A percentile compares a stretch with the other conserved stretches of the same genome.
phyloP scores from a whole-genome alignment of 192 early-diverging fungal species.

The Entomortierella lignicola region DNA sequence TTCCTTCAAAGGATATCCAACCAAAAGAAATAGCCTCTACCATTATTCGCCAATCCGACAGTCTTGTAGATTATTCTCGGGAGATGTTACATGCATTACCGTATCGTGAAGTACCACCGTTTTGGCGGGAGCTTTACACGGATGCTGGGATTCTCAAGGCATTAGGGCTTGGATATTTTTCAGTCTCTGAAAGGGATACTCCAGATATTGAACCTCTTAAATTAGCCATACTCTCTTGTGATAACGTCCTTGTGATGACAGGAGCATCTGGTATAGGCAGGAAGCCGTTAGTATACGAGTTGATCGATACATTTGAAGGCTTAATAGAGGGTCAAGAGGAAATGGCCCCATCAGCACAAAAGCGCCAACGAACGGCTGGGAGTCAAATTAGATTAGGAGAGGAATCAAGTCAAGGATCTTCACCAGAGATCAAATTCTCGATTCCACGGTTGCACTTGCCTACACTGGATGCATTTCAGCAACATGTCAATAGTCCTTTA shows the following conservation, averaged over 20 bases:
- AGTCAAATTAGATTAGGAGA: background rate
- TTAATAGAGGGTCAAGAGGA: constrained; percentile 16
- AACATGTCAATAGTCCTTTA: constrained; percentile 32
- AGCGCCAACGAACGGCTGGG: constrained; percentile 6
- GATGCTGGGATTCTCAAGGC: constrained; percentile 61
- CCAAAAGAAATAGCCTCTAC: background rate
- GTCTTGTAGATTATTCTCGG: constrained; percentile 40
- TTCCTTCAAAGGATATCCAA: background rate
- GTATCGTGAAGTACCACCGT: constrained; percentile 61
- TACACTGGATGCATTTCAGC: constrained; percentile 51
- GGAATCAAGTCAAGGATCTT: constrained; percentile 1
- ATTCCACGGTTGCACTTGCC: constrained; percentile 44
- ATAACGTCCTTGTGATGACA: constrained; percentile 67
- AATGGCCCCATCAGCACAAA: constrained; percentile 3
- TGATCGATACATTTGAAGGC: constrained; percentile 32
- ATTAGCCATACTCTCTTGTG: constrained; percentile 57
- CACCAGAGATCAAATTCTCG: constrained; percentile 30
- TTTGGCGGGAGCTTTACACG: constrained; percentile 62
- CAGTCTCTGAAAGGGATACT: background rate
- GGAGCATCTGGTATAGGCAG: constrained; percentile 59
- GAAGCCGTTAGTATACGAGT: constrained; percentile 33
- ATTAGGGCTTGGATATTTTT: constrained; percentile 19
- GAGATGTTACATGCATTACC: constrained; percentile 57
- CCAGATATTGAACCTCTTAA: background rate
- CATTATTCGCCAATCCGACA: constrained; percentile 21